Evolutionary conservation across 352 stramenopile genomes (phyloP).

Genomic region (Phytophthora quininea): DNA sequence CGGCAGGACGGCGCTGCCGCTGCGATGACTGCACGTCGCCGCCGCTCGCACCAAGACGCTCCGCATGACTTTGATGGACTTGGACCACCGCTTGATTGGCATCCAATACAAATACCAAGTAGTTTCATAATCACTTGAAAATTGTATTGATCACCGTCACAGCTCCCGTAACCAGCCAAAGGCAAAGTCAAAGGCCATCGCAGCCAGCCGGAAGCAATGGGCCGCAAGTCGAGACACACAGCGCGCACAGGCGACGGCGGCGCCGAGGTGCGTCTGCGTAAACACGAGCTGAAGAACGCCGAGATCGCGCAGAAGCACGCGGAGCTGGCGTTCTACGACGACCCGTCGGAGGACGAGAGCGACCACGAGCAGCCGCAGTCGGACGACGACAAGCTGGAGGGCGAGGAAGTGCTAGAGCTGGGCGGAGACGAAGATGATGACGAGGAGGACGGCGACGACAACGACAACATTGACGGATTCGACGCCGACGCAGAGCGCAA

Average conservation of each 20-base stretch:
- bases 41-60: constrained; percentile 10
- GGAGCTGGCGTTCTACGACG: constrained; percentile 87
- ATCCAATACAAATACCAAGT: constrained; percentile 12
- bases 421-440: constrained; percentile 51
- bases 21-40: constrained; percentile 19
- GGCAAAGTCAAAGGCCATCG: constrained; percentile 19
- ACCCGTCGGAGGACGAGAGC: constrained; percentile 80
- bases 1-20: neutral
- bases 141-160: neutral
- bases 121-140: neutral
- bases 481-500: constrained; percentile 73
- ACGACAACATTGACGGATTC: constrained; percentile 57
- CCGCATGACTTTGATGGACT: constrained; percentile 13
- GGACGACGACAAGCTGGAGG: constrained; percentile 64
- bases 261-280: constrained; percentile 70
- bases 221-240: constrained; percentile 69
- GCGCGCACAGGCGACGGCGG: constrained; percentile 81
- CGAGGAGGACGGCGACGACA: constrained; percentile 42
- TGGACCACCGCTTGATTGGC: neutral
- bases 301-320: constrained; percentile 62
- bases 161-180: constrained; percentile 28
- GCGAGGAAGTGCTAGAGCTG: constrained; percentile 76
- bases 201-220: constrained; percentile 48
- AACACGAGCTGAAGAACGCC: constrained; percentile 65
- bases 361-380: constrained; percentile 60